Percentiles rank a stretch among this genome's conserved stretches.
These are phyloP conservation scores for Fusarium dlaminii DNA, from an alignment of 2,329 filamentous ascomycete genomes.

Conservation along the genomic window DNA sequence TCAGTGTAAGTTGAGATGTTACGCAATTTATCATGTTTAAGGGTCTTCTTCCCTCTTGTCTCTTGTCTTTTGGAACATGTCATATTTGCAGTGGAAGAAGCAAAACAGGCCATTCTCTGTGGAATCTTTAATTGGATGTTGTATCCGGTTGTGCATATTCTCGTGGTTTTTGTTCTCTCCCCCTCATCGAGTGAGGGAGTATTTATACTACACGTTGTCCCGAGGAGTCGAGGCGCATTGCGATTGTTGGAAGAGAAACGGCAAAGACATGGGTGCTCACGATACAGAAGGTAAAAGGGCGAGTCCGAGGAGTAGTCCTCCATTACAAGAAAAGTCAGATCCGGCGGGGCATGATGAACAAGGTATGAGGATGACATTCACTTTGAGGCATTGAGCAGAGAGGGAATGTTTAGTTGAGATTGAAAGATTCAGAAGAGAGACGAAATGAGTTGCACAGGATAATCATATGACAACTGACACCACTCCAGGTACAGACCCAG, in stretches of 20 bases:
- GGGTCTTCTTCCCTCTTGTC: conserved; percentile 7
- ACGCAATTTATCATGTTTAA: background rate
- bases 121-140: background rate
- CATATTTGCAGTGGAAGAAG: conserved; percentile 4
- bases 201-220: background rate
- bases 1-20: background rate
- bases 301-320: conserved; percentile 10
- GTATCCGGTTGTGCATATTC: background rate
- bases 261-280: conserved; percentile 1
- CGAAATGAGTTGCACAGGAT: background rate
- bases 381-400: background rate
- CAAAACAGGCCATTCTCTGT: background rate
- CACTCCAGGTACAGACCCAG: background rate
- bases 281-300: background rate
- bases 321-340: background rate
- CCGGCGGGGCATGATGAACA: background rate
- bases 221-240: background rate
- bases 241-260: background rate
- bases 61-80: conserved; percentile 11
- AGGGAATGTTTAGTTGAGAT: background rate
- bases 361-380: conserved; percentile 6
- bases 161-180: background rate
- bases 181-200: background rate
- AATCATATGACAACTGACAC: background rate
- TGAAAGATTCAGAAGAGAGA: background rate